phyloP scores from a whole-genome alignment of 2,329 filamentous ascomycete genomes.

The Colletotrichum echinochloae region DNA sequence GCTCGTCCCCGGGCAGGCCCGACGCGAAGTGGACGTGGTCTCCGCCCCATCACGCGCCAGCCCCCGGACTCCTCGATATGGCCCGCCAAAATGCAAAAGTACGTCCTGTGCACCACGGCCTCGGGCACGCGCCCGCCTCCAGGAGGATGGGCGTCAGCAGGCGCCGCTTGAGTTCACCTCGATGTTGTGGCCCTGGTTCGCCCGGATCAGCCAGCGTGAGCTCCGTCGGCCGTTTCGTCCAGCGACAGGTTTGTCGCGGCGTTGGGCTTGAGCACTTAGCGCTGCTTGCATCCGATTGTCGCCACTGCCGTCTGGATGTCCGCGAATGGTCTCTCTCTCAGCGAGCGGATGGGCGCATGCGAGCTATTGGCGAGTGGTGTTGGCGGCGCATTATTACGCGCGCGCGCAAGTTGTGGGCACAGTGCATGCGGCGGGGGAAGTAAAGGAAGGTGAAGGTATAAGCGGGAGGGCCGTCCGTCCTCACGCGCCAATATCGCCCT shows the following conservation, averaged over 20 bases:
- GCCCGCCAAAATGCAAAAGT: slow-evolving; percentile 81
- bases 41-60: slow-evolving; percentile 82
- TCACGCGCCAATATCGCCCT: neutral
- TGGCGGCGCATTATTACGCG: slow-evolving; percentile 2
- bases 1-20: slow-evolving; percentile 68
- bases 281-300: slow-evolving; percentile 89
- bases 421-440: neutral
- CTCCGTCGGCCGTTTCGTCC: slow-evolving; percentile 54
- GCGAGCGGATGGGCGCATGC: slow-evolving; percentile 71
- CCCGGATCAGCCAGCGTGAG: slow-evolving; percentile 86
- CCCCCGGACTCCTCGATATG: slow-evolving; percentile 84
- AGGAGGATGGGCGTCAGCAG: slow-evolving; percentile 77
- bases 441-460: neutral
- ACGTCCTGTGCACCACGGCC: slow-evolving; percentile 88
- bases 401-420: neutral
- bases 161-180: slow-evolving; percentile 74
- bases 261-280: slow-evolving; percentile 81
- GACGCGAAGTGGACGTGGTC: slow-evolving; percentile 92
- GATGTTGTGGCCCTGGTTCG: slow-evolving; percentile 94
- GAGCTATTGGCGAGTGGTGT: slow-evolving; percentile 55
- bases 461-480: neutral
- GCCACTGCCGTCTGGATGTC: slow-evolving; percentile 79
- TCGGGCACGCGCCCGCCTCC: slow-evolving; percentile 68
- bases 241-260: slow-evolving; percentile 45
- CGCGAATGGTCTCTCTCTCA: slow-evolving; percentile 79